Evolutionary conservation across 2,329 filamentous ascomycete genomes (phyloP), one percentile per base, ranked within the genome.

Genomic region (Dactylellina haptotyla): DNA sequence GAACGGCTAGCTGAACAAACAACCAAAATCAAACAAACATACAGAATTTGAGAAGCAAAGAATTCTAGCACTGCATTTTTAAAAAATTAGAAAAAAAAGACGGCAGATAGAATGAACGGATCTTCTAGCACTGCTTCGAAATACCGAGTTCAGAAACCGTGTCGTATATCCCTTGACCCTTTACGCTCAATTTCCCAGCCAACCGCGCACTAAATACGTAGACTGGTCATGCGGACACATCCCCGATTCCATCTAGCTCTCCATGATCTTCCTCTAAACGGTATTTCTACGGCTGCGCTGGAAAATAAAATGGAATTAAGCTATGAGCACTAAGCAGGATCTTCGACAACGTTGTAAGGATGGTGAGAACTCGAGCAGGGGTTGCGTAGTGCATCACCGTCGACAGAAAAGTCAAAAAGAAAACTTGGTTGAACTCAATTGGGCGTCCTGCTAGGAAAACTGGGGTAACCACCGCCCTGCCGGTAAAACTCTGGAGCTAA

Each of bases 321-420:
- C 30, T 39, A 54, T 14, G 18, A 18, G 26, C 20, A 23, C 50
- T 54, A 54, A 23, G 14, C 50, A 3, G 8, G 2, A 39, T 3
- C 12, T 34, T 20, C 12, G 26, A 30, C 45, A 50, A 50, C 16
- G 9, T 9, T 39, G 30, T 10, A 28, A 28, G 25, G 28, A 54
- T 54, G 50, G 50, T 54, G 50, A 39, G 50, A 54, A 54, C n/a
- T 14, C 50, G 14, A 34, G 26, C 50, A 37, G 39, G 30, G 50
- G 14, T 20, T 4, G n/a, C 5, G n/a, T n/a, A n/a, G n/a, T n/a
- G 32, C 6, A 34, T 34, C 6, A 6, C 32, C 32, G 14, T 34
- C 32, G 6, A 34, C 32, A 14, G 32, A 14, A 34, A 34, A 46
- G 18, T 23, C 18, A 18, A 46, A 46, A 46, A 20, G 4, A 54